Percentiles rank a stretch among this genome's conserved stretches.
phyloP scores from a whole-genome alignment of 345 rosid genomes.

The Aethionema arabicum region DNA sequence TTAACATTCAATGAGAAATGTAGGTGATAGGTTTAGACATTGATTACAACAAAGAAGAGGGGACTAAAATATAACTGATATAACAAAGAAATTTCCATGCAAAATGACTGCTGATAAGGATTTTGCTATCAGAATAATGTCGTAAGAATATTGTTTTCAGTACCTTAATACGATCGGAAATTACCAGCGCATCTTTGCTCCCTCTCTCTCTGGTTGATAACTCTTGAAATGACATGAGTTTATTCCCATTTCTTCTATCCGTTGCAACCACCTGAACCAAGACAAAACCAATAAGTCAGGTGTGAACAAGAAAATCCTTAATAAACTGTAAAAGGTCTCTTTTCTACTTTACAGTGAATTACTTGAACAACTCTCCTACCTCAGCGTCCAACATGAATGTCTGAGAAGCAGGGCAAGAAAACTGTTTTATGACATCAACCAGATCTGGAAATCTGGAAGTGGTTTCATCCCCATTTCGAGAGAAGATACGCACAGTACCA shows the following conservation, averaged over 20 bases:
- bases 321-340: slow-evolving; percentile 8
- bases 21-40: neutral
- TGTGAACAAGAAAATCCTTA: neutral
- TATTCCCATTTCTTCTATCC: slow-evolving; percentile 67
- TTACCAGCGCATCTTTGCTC: slow-evolving; percentile 57
- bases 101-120: neutral
- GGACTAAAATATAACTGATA: neutral
- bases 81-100: neutral
- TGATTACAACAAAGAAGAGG: neutral
- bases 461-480: slow-evolving; percentile 91
- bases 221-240: slow-evolving; percentile 93
- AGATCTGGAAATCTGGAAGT: slow-evolving; percentile 80
- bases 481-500: slow-evolving; percentile 66
- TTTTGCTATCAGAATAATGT: neutral
- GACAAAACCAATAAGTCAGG: slow-evolving; percentile 4
- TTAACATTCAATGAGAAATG: slow-evolving; percentile 1
- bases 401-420: slow-evolving; percentile 50
- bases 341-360: neutral
- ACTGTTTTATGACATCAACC: slow-evolving; percentile 52
- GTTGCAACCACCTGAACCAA: slow-evolving; percentile 74
- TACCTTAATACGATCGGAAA: slow-evolving; percentile 69
- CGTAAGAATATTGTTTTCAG: slow-evolving; percentile 10
- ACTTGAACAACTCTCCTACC: slow-evolving; percentile 42
- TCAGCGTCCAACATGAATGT: slow-evolving; percentile 87
- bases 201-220: slow-evolving; percentile 89